Evolutionary conservation across 441 rosid genomes (phyloP), one percentile per base, ranked within the genome.

Genomic region (Adansonia madagascariensis): DNA sequence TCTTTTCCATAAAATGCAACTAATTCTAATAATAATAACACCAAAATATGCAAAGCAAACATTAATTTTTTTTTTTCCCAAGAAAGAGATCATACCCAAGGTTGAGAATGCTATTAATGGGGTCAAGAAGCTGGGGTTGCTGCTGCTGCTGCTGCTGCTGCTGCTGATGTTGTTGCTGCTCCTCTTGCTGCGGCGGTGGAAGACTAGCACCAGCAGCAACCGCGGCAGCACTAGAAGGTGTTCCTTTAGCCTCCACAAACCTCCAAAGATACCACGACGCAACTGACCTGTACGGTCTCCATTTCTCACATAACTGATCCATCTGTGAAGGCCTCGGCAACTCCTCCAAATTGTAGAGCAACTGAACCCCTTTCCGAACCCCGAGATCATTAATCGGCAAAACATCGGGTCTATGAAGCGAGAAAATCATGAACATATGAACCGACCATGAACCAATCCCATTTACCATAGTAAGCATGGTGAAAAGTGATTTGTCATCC

Each of bases 361-460:
- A 67, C 82, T 94, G 99, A 77, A 95, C 95, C 46, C 98, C 98
- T 79, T 94, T 95, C 79, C 99, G 80, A 15, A 94, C 91, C 14
- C 95, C 94, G 0, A 95, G 94, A 78, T 95, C 98, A 47, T 92
- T 95, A 79, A 92, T 90, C 3, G 99, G 98, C 79, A 95, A 85
- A 66, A 95, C 99, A 77, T 95, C 99, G 0, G 97, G 99, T 82
- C 99, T 89, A 72, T 94, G 99, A 71, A 95, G 91, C 57, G 99
- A 95, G 80, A 91, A 90, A 8, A 95, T 95, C 99, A 95, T 94
- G 75, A 95, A 94, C 97, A 95, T 94, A 74, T 95, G 97, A 71
- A 95, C 99, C 3, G 98, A 95, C 98, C 99, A 95, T 2, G 99
- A 92, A 4, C 99, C 99, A 43, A 95, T 95, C 60, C 99, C 99